Percentiles rank a stretch among this genome's conserved stretches.
Evolutionary conservation across 805 yeast genomes (phyloP).

Genomic region (Kregervanrija fluxuum): DNA sequence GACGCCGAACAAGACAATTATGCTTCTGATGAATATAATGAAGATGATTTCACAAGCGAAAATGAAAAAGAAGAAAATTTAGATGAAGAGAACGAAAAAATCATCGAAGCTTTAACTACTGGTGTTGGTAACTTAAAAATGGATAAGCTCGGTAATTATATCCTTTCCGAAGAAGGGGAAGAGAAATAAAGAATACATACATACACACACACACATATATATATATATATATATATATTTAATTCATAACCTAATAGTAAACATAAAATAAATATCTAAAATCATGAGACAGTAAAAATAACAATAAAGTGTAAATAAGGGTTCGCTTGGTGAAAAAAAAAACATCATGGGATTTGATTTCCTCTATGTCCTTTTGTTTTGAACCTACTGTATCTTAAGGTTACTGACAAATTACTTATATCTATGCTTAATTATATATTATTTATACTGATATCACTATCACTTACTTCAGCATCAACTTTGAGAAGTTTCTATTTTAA

Average conservation of each 20-base stretch:
- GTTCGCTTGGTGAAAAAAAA: not conserved
- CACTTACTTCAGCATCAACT: no score
- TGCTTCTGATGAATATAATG: slow-evolving; percentile 30
- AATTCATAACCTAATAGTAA: not conserved
- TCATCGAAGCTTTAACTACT: slow-evolving; percentile 58
- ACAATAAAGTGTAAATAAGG: not conserved
- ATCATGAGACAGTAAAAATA: not conserved
- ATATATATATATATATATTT: no score
- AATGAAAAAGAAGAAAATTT: slow-evolving; percentile 29
- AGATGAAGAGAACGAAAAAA: slow-evolving; percentile 39
- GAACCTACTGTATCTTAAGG: not conserved
- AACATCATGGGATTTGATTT: not conserved
- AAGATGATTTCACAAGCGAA: slow-evolving; percentile 17
- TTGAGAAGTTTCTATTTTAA: slow-evolving; percentile 40
- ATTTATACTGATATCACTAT: no score
- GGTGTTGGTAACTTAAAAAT: slow-evolving; percentile 64
- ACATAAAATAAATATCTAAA: not conserved
- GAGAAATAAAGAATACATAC: not conserved
- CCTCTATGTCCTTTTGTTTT: not conserved
- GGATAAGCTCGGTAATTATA: slow-evolving; percentile 80
- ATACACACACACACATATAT: no score
- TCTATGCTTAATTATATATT: not conserved
- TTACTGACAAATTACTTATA: not conserved
- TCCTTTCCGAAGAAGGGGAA: slow-evolving; percentile 38
- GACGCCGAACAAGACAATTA: slow-evolving; percentile 16